Evolutionary conservation across 2,329 filamentous ascomycete genomes (phyloP).

Genomic region (Penicillium paneum): DNA sequence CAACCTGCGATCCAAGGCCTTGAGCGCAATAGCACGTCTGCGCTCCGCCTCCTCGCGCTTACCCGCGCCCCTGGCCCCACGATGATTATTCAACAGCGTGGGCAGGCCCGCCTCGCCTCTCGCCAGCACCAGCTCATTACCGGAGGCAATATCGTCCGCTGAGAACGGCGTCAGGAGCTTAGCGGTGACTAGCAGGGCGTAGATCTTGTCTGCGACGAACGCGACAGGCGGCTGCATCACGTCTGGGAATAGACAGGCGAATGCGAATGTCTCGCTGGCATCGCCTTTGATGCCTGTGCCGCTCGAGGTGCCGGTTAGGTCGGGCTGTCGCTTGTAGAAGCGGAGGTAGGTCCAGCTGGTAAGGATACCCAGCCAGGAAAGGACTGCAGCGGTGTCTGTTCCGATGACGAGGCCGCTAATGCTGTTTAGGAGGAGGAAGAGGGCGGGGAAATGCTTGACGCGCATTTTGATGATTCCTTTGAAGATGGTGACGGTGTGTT

Average conservation of each 20-base stretch:
- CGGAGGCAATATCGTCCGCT: conserved; percentile 70
- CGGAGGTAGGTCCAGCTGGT: conserved; percentile 93
- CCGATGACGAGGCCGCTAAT: conserved; percentile 62
- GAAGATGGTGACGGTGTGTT: conserved; percentile 94
- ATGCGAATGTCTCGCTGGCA: conserved; percentile 92
- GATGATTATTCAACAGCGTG: conserved; percentile 52
- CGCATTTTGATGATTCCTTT: conserved; percentile 83
- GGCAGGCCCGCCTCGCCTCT: conserved; percentile 61
- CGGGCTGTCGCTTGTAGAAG: conserved; percentile 75
- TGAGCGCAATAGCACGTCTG: conserved; percentile 80
- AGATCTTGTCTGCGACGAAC: conserved; percentile 70
- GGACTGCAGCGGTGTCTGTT: conserved; percentile 73
- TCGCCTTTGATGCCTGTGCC: conserved; percentile 71
- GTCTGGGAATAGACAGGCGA: conserved; percentile 92
- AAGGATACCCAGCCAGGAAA: conserved; percentile 77
- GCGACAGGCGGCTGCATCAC: conserved; percentile 74
- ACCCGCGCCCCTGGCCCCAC: conserved; percentile 50
- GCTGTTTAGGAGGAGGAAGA: conserved; percentile 68
- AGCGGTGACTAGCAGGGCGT: conserved; percentile 69
- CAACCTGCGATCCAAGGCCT: conserved; percentile 85
- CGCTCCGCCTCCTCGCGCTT: conserved; percentile 90
- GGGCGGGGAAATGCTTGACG: conserved; percentile 75
- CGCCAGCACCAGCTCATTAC: conserved; percentile 67
- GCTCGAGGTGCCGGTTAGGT: conserved; percentile 53
- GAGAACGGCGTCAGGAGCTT: conserved; percentile 83